Percentiles rank a stretch among this genome's conserved stretches.
These are phyloP conservation scores for Apium graveolens DNA, from an alignment of 129 eudicot genomes.

Conservation along the genomic window DNA sequence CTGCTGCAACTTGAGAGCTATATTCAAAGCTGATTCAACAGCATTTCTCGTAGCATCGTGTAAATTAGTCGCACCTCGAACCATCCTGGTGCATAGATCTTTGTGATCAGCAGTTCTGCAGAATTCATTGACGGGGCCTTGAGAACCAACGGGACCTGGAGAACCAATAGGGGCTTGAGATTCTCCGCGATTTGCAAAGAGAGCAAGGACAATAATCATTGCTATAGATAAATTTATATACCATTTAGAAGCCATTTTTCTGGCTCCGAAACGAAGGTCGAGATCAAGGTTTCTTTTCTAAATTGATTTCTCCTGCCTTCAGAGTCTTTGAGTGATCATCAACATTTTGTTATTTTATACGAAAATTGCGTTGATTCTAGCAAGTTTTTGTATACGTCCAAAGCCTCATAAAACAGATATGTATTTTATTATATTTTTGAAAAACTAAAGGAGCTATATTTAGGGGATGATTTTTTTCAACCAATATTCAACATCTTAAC, in stretches of 20 bases:
- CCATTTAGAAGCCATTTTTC: constrained; percentile 14
- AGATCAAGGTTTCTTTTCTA: background rate
- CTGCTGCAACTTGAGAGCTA: background rate
- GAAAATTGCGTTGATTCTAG: background rate
- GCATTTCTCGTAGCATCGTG: constrained; percentile 15
- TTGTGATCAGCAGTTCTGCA: constrained; percentile 15
- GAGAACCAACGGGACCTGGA: background rate
- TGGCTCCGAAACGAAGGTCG: background rate
- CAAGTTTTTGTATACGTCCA: background rate
- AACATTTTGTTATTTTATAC: background rate
- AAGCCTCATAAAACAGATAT: background rate
- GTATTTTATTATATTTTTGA: background rate
- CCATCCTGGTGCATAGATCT: constrained; percentile 16
- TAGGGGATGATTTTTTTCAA: background rate
- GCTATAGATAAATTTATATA: background rate
- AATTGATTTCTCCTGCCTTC: background rate
- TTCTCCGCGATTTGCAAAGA: background rate
- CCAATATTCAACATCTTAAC: background rate
- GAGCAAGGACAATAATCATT: constrained; percentile 5
- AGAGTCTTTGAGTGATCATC: background rate
- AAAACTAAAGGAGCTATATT: background rate
- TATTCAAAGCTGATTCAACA: background rate
- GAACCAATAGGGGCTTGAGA: background rate
- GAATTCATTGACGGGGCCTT: background rate
- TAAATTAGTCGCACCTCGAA: constrained; percentile 11